Percentiles rank a stretch among this genome's conserved stretches.
Conservation (phyloP, 352 stramenopile species). For the Pilasporangium apinafurcum region DNA sequence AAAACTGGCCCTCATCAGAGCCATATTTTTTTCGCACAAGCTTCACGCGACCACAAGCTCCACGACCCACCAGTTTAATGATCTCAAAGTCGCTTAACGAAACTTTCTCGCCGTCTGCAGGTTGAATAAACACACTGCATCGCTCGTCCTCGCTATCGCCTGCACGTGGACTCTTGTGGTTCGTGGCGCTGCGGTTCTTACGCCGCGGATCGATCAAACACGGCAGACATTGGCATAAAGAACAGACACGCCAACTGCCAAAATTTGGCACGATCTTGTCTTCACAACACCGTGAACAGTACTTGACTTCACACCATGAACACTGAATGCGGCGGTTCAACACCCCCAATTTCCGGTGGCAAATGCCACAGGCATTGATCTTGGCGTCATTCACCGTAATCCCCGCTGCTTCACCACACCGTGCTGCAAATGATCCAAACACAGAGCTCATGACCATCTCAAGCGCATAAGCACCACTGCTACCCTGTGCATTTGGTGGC, state of each 20-base stretch:
- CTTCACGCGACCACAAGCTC: constrained; percentile 81
- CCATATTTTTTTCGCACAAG: constrained; percentile 86
- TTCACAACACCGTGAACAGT: constrained; percentile 79
- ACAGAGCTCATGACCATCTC: constrained; percentile 83
- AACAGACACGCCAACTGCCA: constrained; percentile 74
- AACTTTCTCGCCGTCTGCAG: constrained; percentile 46
- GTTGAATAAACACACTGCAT: constrained; percentile 74
- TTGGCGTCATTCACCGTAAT: constrained; percentile 74
- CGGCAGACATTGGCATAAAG: constrained; percentile 67
- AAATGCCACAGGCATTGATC: constrained; percentile 72
- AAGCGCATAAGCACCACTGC: constrained; percentile 68
- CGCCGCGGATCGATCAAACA: constrained; percentile 75
- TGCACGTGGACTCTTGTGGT: constrained; percentile 48
- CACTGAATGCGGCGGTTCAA: constrained; percentile 76
- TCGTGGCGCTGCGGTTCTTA: constrained; percentile 62
- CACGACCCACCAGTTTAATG: constrained; percentile 96
- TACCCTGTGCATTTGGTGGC: constrained; percentile 55
- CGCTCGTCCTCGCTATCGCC: constrained; percentile 36
- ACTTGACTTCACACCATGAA: constrained; percentile 83
- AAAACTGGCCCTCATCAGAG: constrained; percentile 72
- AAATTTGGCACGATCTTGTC: constrained; percentile 82
- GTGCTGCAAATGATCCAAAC: constrained; percentile 74
- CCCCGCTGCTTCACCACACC: constrained; percentile 51
- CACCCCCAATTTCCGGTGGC: constrained; percentile 73
- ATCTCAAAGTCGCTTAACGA: constrained; percentile 94